Percentiles rank a stretch among this genome's conserved stretches.
phyloP scores from a whole-genome alignment of 2,329 filamentous ascomycete genomes.

The Fonsecaea monophora region DNA sequence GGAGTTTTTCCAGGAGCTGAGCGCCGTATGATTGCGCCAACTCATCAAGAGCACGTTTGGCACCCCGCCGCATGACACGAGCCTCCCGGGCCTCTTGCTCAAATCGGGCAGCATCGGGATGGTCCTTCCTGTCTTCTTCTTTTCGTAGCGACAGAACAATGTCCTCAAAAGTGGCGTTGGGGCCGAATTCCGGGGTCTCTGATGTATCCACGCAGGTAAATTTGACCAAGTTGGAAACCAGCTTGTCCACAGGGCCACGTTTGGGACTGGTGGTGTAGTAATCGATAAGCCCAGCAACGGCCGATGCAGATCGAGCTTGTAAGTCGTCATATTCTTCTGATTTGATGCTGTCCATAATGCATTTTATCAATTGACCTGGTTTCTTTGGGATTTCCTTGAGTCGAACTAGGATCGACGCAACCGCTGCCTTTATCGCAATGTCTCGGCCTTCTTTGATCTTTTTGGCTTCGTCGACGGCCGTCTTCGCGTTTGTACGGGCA shows the following conservation, averaged over 20 bases:
- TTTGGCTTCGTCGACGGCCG: slow-evolving; percentile 80
- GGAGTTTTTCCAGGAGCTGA: slow-evolving; percentile 79
- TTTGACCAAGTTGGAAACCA: slow-evolving; percentile 93
- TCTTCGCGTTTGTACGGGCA: slow-evolving; percentile 71
- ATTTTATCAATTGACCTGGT: slow-evolving; percentile 89
- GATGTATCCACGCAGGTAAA: slow-evolving; percentile 98
- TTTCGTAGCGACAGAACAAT: slow-evolving; percentile 93
- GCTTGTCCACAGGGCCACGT: slow-evolving; percentile 88
- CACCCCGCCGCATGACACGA: slow-evolving; percentile 86
- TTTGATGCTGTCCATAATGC: slow-evolving; percentile 98
- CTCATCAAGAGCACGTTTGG: slow-evolving; percentile 92
- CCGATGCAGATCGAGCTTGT: slow-evolving; percentile 82
- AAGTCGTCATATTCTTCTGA: slow-evolving; percentile 89
- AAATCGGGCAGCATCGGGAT: slow-evolving; percentile 87
- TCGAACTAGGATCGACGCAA: slow-evolving; percentile 86
- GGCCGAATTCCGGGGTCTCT: slow-evolving; percentile 92
- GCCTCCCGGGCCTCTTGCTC: slow-evolving; percentile 88
- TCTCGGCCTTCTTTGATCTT: slow-evolving; percentile 81
- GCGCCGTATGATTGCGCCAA: slow-evolving; percentile 79
- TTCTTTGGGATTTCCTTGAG: slow-evolving; percentile 90
- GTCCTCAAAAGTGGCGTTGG: slow-evolving; percentile 77
- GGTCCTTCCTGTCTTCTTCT: slow-evolving; percentile 93
- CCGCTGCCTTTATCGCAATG: slow-evolving; percentile 81
- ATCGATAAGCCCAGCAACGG: slow-evolving; percentile 83
- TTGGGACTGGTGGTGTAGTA: slow-evolving; percentile 82